Percentiles rank a stretch among this genome's conserved stretches.
Evolutionary conservation across 2,329 filamentous ascomycete species (phyloP).

Genomic region (Hypomyces perniciosus): DNA sequence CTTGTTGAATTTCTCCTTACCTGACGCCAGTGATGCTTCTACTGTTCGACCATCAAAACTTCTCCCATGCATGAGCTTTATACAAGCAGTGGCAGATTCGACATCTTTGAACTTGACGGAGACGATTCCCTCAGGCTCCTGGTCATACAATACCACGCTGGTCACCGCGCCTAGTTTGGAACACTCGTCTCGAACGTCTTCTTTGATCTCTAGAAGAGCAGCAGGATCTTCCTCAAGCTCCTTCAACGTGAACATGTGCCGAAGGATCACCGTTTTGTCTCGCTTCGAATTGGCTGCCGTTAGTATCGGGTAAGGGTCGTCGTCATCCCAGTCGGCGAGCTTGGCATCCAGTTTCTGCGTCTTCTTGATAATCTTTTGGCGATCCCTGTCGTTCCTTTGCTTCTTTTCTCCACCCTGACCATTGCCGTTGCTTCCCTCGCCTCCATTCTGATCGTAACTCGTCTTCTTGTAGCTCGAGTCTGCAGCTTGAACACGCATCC

Average conservation of each 20-base stretch:
- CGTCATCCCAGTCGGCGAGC: conserved; percentile 92
- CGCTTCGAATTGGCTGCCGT: conserved; percentile 46
- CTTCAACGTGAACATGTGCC: conserved; percentile 85
- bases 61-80: conserved; percentile 72
- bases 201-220: conserved; percentile 83
- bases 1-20: conserved; percentile 67
- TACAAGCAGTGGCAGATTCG: conserved; percentile 66
- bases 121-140: conserved; percentile 76
- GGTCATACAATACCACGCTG: conserved; percentile 85
- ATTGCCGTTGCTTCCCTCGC: conserved; percentile 11
- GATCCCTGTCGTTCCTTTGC: conserved; percentile 58
- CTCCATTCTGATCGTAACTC: conserved; percentile 51
- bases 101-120: conserved; percentile 74
- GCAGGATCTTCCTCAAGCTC: conserved; percentile 82
- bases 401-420: conserved; percentile 27
- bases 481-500: conserved; percentile 76
- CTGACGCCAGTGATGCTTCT: conserved; percentile 63
- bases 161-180: conserved; percentile 80
- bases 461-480: conserved; percentile 90
- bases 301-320: conserved; percentile 54
- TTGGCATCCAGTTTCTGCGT: conserved; percentile 88
- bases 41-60: conserved; percentile 68
- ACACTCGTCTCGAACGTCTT: conserved; percentile 89
- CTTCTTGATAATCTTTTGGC: conserved; percentile 85
- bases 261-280: conserved; percentile 80